These are phyloP conservation scores for Exophiala aquamarina DNA, from an alignment of 2,329 filamentous ascomycete genomes.

Conservation along the genomic window DNA sequence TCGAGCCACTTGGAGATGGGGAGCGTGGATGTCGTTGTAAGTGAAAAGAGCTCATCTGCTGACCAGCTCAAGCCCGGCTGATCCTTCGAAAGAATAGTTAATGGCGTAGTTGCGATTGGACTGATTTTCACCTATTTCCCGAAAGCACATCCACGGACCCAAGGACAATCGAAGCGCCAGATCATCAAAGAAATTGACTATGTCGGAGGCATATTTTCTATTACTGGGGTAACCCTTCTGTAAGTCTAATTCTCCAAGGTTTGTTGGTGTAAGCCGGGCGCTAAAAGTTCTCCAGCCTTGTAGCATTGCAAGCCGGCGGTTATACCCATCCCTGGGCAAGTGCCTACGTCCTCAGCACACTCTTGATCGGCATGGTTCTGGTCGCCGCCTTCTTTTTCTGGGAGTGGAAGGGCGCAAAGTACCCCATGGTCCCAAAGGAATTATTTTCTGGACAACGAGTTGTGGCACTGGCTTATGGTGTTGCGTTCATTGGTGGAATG, in stretches of 20 bases:
- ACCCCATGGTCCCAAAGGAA: slow-evolving; percentile 45
- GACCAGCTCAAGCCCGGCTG: neutral
- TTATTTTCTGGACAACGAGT: slow-evolving; percentile 51
- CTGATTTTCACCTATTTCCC: slow-evolving; percentile 15
- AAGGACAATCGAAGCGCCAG: neutral
- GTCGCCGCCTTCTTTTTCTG: slow-evolving; percentile 43
- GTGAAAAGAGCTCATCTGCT: neutral
- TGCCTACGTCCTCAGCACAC: slow-evolving; percentile 45
- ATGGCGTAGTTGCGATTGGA: slow-evolving; percentile 4
- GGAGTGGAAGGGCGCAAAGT: slow-evolving; percentile 46
- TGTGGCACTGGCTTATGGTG: slow-evolving; percentile 54
- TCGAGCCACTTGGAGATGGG: slow-evolving; percentile 13
- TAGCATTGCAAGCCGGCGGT: slow-evolving; percentile 53
- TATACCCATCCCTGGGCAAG: slow-evolving; percentile 46
- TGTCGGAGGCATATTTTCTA: slow-evolving; percentile 12
- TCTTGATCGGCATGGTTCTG: slow-evolving; percentile 44
- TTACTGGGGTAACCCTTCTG: slow-evolving; percentile 17
- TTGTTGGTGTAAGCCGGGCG: neutral
- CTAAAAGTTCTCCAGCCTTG: slow-evolving; percentile 30
- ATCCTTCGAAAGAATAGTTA: slow-evolving; percentile 10
- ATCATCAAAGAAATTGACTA: slow-evolving; percentile 15
- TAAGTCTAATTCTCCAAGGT: neutral
- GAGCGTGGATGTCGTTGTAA: slow-evolving; percentile 9
- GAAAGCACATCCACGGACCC: slow-evolving; percentile 8
- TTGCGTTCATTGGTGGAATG: slow-evolving; percentile 58